Evolutionary conservation across 768 basidiomycete genomes (phyloP), one percentile per base, ranked within the genome.

Genomic region (Steccherinum ochraceum): DNA sequence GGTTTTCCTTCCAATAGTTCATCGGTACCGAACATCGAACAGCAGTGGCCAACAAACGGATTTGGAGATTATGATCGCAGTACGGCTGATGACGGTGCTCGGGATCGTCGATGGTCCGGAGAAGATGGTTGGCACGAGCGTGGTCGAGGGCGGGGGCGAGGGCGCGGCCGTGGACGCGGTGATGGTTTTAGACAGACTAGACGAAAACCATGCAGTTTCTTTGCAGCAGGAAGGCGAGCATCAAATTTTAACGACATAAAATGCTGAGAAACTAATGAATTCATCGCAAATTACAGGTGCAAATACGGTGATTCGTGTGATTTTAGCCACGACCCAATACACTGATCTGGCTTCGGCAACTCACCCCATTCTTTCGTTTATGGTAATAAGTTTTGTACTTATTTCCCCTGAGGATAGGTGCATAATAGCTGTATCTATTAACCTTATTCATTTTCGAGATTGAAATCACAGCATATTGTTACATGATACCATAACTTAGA

Each of bases 141-240:
- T 45, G 60, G 58, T 46, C 57, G 74, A 46, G 74, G 74, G 42
- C 57, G 74, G 46, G 74, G 74, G 42, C 72, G 81, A 48, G 77
- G 77, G 41, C 72, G 81, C 46, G 80, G 86, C 30, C 71, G 82
- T 49, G 81, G 83, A 50, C 69, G 84, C 45, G 78, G 80, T 45
- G 78, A 76, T 53, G 81, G 79, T 57, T 80, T 75, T 84, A 86
- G 78, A 84, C 77, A 78, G 70, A 86, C 73, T 80, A 89, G 83
- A 82, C 81, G 84, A 83, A 83, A 80, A 83, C 83, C 85, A 72
- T 91, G 89, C 86, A 85, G 76, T 78, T 91, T 90, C 76, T 90
- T 83, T 80, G 80, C 80, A 73, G 78, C 82, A 80, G 89, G 88
- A 88, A 90, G 88, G 89, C 86, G 83, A 90, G 89, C 85, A 80